Evolutionary conservation across 2,329 filamentous ascomycete species (phyloP).

Genomic region (Shiraia sp.): DNA sequence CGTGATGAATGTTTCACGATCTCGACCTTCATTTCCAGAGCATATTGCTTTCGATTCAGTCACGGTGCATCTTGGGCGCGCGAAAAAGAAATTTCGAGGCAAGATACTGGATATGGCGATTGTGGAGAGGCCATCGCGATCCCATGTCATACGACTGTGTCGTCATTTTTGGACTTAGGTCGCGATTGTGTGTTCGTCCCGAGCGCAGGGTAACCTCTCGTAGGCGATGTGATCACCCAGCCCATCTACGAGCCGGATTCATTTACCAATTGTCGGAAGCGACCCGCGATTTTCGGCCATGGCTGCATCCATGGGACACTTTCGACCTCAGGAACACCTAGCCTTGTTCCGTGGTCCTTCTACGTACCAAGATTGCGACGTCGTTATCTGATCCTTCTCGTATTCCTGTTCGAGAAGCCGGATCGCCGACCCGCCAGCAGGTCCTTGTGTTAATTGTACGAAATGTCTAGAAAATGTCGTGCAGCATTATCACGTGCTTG

Average conservation of each 20-base stretch:
- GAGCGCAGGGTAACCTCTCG: constrained; percentile 19
- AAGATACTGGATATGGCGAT: constrained; percentile 6
- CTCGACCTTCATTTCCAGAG: constrained; percentile 16
- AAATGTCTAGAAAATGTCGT: too few species aligned
- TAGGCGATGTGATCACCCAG: constrained; percentile 7
- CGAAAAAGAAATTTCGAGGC: constrained; percentile 8
- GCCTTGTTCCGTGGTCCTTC: constrained; percentile 2
- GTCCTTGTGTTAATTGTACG: too few species aligned
- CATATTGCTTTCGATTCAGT: constrained; percentile 7
- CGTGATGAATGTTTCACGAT: constrained; percentile 15
- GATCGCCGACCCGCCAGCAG: too few species aligned
- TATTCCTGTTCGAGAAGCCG: too few species aligned
- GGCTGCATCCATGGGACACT: constrained; percentile 5
- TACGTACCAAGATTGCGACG: too few species aligned
- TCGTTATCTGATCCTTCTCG: too few species aligned
- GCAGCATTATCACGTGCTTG: too few species aligned
- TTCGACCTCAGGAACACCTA: constrained; percentile 13
- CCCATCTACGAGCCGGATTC: constrained; percentile 6
- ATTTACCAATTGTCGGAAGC: constrained; percentile 11
- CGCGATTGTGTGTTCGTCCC: constrained; percentile 19
- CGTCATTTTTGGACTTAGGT: constrained; percentile 17
- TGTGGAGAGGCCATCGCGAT: constrained; percentile 5
- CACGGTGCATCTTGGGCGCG: constrained; percentile 14
- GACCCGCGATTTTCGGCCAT: constrained; percentile 12
- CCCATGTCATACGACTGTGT: constrained; percentile 15